These are phyloP conservation scores for Cyberlindnera euphorbiae DNA, from an alignment of 805 yeast genomes.

Conservation along the genomic window DNA sequence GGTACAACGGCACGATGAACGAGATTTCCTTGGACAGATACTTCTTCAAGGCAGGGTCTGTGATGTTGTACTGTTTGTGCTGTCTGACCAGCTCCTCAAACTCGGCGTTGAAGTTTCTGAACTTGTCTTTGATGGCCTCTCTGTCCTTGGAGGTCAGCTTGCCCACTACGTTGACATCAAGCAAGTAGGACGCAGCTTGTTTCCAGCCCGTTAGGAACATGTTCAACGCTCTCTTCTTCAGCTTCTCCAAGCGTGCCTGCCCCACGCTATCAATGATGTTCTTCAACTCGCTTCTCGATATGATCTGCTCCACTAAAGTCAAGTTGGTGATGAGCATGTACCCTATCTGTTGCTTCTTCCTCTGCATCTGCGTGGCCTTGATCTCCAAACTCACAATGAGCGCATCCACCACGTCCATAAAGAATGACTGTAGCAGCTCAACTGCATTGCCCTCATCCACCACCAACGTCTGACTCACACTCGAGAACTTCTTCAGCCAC, in stretches of 20 bases:
- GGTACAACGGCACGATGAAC: slow-evolving; percentile 77
- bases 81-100: slow-evolving; percentile 72
- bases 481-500: slow-evolving; percentile 45
- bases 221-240: slow-evolving; percentile 71
- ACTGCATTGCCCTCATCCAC: slow-evolving; percentile 39
- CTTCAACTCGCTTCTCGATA: slow-evolving; percentile 53
- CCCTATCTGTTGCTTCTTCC: slow-evolving; percentile 47
- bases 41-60: slow-evolving; percentile 60
- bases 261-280: slow-evolving; percentile 57
- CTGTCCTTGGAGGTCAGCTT: slow-evolving; percentile 63
- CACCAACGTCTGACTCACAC: slow-evolving; percentile 39
- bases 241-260: slow-evolving; percentile 53
- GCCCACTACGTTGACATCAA: slow-evolving; percentile 73
- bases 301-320: slow-evolving; percentile 67
- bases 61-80: slow-evolving; percentile 60
- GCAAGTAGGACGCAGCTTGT: slow-evolving; percentile 63
- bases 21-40: slow-evolving; percentile 65
- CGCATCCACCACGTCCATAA: slow-evolving; percentile 76
- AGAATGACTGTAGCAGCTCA: slow-evolving; percentile 57
- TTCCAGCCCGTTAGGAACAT: slow-evolving; percentile 79
- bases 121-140: slow-evolving; percentile 80
- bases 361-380: slow-evolving; percentile 37
- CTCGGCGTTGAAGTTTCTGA: slow-evolving; percentile 72
- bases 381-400: slow-evolving; percentile 61
- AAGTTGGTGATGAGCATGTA: slow-evolving; percentile 66